These are phyloP conservation scores for Porogramme epimiltina DNA, from an alignment of 1,284 basidiomycete species.

Conservation along the genomic window DNA sequence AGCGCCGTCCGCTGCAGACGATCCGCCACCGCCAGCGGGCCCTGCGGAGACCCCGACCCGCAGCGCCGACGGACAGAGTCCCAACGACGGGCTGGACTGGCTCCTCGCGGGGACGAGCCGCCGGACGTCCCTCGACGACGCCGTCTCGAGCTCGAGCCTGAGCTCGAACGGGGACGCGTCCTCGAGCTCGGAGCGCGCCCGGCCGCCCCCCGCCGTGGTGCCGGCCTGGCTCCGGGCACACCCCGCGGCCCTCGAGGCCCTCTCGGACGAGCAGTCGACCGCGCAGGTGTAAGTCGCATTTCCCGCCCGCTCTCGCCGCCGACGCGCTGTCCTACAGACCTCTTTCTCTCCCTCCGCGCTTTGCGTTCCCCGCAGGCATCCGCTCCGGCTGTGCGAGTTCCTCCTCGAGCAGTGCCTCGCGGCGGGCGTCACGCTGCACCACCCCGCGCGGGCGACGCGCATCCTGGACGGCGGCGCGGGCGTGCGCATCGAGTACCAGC, in stretches of 20 bases:
- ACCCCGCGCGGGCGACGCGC: slow-evolving; percentile 32
- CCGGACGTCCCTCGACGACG: slow-evolving; percentile 12
- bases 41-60: too few species aligned
- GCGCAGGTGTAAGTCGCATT: slow-evolving; percentile 44
- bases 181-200: too few species aligned
- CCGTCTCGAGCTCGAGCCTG: not conserved
- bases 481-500: slow-evolving; percentile 26
- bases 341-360: not conserved
- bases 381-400: slow-evolving; percentile 50
- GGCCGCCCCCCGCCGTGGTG: slow-evolving; percentile 2
- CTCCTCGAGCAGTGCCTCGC: slow-evolving; percentile 47
- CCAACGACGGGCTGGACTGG: slow-evolving; percentile 25
- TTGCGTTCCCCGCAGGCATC: slow-evolving; percentile 35
- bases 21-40: too few species aligned
- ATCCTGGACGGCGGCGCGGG: slow-evolving; percentile 18
- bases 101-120: slow-evolving; percentile 28
- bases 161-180: too few species aligned
- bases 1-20: too few species aligned
- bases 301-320: not conserved
- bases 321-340: slow-evolving; percentile 5
- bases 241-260: slow-evolving; percentile 23
- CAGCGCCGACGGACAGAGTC: not conserved
- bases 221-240: slow-evolving; percentile 33
- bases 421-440: slow-evolving; percentile 42
- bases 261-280: slow-evolving; percentile 42